Base-by-base conservation (phyloP, 805 yeast species). In the Wickerhamomyces kurtzmanii region DNA sequence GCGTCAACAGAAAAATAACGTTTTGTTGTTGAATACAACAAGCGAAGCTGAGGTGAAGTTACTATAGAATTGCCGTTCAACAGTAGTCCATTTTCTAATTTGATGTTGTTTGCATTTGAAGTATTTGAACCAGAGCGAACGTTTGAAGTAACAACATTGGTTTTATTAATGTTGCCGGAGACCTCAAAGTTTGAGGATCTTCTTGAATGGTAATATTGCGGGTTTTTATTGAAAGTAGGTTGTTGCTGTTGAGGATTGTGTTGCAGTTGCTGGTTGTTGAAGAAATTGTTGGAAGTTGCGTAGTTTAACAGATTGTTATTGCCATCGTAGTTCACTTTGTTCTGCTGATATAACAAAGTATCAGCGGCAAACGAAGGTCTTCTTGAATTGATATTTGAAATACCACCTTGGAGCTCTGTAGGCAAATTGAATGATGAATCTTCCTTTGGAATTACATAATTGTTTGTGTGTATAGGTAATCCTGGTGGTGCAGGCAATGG, bases 331-430 rank as follows among this genome's bases (percentile, higher is more conserved):
- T 26, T 20, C 17, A 22, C 15, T 15, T 16, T 13, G 20, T 20
- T 22, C 19, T 46, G 43, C 9, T 44, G 34, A 29, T 53, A 53
- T 15, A 75, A 68, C 33, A 71, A 59, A 3, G 68, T 55, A 43
- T 77, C 89, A 3, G 86, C 82, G 9, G 84, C 75, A 45, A 74
- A 79, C 30, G 79, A 69, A 10, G 87, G 85, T 51, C 91, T 66
- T 51, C 91, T 64, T 8, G 80, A 70, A 15, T 70, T 65, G 23
- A 75, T 72, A 31, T 59, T 71, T 17, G 71, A 71, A 3, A 75
- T 55, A 1, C 82, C 82, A 24, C 82, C 81, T 47, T 74, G 80
- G 21, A 75, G 56, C 39, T 75, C 81, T 5, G 57, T 31, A 0
- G 83, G 82, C 28, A 75, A 51, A 34, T 51, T 55, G 46, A 69